These are phyloP conservation scores for Diplotaxis tenuifolia DNA, from an alignment of 345 rosid genomes.

Conservation along the genomic window DNA sequence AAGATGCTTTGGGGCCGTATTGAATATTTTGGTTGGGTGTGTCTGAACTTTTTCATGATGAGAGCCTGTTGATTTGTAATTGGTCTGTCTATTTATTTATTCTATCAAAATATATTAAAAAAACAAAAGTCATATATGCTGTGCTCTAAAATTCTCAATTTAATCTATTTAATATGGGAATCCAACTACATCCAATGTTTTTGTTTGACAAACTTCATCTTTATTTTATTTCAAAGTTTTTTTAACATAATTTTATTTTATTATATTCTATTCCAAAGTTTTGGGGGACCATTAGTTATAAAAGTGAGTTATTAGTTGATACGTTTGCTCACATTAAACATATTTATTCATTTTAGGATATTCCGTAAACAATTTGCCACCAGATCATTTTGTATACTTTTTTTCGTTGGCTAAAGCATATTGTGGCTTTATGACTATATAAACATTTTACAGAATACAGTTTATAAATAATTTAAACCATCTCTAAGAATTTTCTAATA, in stretches of 20 bases:
- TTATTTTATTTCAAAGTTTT: conserved; percentile 14
- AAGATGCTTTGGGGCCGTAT: conserved; percentile 40
- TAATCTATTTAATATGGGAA: not conserved
- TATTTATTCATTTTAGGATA: not conserved
- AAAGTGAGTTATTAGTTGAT: not conserved
- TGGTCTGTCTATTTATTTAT: conserved; percentile 16
- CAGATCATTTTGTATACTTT: not conserved
- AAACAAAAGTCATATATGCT: not conserved
- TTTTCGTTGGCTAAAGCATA: not conserved
- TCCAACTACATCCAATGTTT: not conserved
- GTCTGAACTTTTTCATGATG: conserved; percentile 22
- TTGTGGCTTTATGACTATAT: not conserved
- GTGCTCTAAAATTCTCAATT: not conserved
- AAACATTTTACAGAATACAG: not conserved
- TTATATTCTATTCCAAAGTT: conserved; percentile 18
- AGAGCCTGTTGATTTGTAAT: conserved; percentile 28
- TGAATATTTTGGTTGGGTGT: conserved; percentile 13
- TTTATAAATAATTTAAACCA: not conserved
- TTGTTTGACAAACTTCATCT: not conserved
- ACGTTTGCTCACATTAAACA: not conserved
- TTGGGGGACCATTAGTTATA: conserved; percentile 11
- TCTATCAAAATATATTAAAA: not conserved
- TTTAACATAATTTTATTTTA: too few relatives aligned
- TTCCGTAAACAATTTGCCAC: conserved; percentile 2
- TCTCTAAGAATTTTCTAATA: too few relatives aligned